Evolutionary conservation across 129 eudicot species (phyloP).

Genomic region (Apium graveolens): DNA sequence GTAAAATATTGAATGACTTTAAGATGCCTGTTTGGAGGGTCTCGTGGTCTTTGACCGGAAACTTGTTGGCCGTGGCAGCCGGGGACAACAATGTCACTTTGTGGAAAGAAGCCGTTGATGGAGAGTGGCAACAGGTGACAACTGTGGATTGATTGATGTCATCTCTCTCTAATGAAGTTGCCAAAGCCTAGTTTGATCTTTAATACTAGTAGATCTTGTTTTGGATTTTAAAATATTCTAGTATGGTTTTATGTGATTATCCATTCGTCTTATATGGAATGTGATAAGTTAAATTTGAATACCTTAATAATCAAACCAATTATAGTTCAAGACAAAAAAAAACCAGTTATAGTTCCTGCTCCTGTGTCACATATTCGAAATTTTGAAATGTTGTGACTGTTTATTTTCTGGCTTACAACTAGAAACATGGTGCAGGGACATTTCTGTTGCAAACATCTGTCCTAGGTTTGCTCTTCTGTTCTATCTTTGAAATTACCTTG

Average conservation of each 20-base stretch:
- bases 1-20: conserved; percentile 40
- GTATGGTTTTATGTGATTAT: conserved; percentile 3
- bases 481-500: background rate
- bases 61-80: conserved; percentile 46
- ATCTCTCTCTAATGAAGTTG: background rate
- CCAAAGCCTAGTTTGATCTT: conserved; percentile 1
- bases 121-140: conserved; percentile 46
- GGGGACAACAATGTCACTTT: conserved; percentile 41
- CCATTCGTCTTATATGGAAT: background rate
- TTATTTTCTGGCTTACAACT: background rate
- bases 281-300: background rate
- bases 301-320: background rate
- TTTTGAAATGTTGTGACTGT: background rate
- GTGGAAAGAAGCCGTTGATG: conserved; percentile 53
- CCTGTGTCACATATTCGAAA: background rate
- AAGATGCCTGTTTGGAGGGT: conserved; percentile 54
- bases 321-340: too few species aligned
- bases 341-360: background rate
- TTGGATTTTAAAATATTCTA: background rate
- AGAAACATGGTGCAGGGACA: background rate
- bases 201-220: background rate
- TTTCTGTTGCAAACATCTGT: background rate
- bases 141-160: conserved; percentile 26
- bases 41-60: conserved; percentile 50
- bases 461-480: background rate